Percentiles rank a stretch among this genome's conserved stretches.
Conservation (phyloP, 768 basidiomycete species). For the button mushroom (Agaricus bisporus) region DNA sequence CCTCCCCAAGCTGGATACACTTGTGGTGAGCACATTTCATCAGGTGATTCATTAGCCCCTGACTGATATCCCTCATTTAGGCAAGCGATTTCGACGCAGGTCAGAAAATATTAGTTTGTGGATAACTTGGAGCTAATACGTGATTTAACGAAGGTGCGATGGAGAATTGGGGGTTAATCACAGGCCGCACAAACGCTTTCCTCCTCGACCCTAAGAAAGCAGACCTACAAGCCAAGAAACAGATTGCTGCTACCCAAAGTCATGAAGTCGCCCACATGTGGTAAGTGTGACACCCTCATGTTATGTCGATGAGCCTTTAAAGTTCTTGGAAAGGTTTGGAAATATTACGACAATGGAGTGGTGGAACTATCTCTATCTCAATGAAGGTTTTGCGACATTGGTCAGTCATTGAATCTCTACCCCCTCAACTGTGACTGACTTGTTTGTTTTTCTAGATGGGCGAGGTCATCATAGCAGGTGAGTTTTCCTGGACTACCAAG, state of each 20-base stretch:
- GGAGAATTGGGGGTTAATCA: constrained; percentile 96
- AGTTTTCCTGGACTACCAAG: constrained; percentile 14
- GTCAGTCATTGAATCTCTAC: constrained; percentile 31
- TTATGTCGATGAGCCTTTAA: neutral
- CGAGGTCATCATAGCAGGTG: constrained; percentile 77
- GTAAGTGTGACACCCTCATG: constrained; percentile 25
- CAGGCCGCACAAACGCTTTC: constrained; percentile 78
- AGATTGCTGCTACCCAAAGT: constrained; percentile 69
- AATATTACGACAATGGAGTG: constrained; percentile 92
- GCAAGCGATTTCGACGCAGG: constrained; percentile 88
- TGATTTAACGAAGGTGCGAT: constrained; percentile 51
- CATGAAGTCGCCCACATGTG: constrained; percentile 89
- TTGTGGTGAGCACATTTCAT: constrained; percentile 50
- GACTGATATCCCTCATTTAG: constrained; percentile 18
- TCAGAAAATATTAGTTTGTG: constrained; percentile 15
- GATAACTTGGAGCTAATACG: neutral
- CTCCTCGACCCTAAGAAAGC: constrained; percentile 72
- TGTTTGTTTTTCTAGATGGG: constrained; percentile 53
- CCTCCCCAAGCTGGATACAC: constrained; percentile 89
- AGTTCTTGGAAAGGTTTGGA: constrained; percentile 59
- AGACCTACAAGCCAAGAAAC: constrained; percentile 70
- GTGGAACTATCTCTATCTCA: constrained; percentile 84
- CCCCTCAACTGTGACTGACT: constrained; percentile 1
- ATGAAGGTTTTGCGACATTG: constrained; percentile 86
- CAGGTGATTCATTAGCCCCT: neutral